phyloP scores from a whole-genome alignment of 2,329 filamentous ascomycete genomes.

The Polychaeton citri region DNA sequence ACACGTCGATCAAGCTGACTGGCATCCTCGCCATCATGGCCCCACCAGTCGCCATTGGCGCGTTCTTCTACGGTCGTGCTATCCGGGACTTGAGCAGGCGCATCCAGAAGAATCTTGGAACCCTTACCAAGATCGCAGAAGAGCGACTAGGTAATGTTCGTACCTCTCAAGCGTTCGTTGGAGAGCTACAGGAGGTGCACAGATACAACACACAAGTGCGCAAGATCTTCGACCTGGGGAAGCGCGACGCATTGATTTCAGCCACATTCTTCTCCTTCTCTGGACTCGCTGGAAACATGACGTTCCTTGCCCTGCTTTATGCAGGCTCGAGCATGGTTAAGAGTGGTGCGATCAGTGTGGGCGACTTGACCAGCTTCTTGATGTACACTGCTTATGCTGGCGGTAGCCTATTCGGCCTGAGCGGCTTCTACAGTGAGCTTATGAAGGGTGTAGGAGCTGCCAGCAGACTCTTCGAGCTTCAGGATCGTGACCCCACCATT shows the following conservation, averaged over 20 bases:
- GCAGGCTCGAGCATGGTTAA: constrained; percentile 86
- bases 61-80: constrained; percentile 80
- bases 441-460: constrained; percentile 99
- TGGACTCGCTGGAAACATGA: constrained; percentile 91
- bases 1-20: constrained; percentile 81
- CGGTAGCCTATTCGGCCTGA: constrained; percentile 84
- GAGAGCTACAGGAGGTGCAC: constrained; percentile 76
- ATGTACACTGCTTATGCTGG: constrained; percentile 90
- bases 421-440: constrained; percentile 91
- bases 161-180: constrained; percentile 91
- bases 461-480: constrained; percentile 88
- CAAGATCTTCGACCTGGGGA: constrained; percentile 81
- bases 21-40: constrained; percentile 76
- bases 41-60: constrained; percentile 77
- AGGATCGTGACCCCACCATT: constrained; percentile 77
- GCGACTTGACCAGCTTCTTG: constrained; percentile 88
- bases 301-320: constrained; percentile 78
- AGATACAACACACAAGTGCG: constrained; percentile 88
- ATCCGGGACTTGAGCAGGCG: constrained; percentile 82
- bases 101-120: constrained; percentile 87
- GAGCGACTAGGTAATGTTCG: constrained; percentile 94
- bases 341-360: constrained; percentile 71
- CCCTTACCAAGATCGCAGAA: constrained; percentile 91
- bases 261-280: constrained; percentile 82
- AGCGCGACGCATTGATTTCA: constrained; percentile 72